A percentile compares a stretch with the other conserved stretches of the same genome.
Conservation (phyloP, 2,329 filamentous ascomycete species). For the Hymenoscyphus linearis region DNA sequence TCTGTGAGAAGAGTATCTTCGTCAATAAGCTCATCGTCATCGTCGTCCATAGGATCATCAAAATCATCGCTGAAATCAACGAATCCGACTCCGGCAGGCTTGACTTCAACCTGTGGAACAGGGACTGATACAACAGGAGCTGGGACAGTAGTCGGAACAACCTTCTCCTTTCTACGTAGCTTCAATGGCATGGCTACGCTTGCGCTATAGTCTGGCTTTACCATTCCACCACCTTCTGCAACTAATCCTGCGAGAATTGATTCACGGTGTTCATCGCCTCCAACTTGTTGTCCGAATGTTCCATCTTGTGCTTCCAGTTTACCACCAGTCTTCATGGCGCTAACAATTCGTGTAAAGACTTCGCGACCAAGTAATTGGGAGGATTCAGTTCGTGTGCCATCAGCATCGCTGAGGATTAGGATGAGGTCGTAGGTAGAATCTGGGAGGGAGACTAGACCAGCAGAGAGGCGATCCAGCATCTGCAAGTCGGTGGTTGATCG, state of each 20-base stretch:
- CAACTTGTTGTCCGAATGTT: conserved; percentile 41
- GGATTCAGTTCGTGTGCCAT: conserved; percentile 59
- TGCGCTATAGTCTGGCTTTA: conserved; percentile 57
- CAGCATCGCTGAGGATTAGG: conserved; percentile 74
- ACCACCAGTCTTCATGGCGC: conserved; percentile 64
- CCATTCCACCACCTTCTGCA: conserved; percentile 56
- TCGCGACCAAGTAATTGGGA: conserved; percentile 59
- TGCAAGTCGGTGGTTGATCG: conserved; percentile 79
- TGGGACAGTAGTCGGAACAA: conserved; percentile 29
- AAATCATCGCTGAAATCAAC: conserved; percentile 64
- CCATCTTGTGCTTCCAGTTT: conserved; percentile 65
- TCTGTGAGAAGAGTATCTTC: conserved; percentile 83
- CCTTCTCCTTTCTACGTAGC: conserved; percentile 55
- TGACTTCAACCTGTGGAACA: conserved; percentile 27
- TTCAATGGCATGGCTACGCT: conserved; percentile 43
- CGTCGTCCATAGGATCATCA: conserved; percentile 48
- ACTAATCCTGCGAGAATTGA: conserved; percentile 79
- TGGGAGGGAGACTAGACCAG: conserved; percentile 74
- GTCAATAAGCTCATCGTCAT: conserved; percentile 83
- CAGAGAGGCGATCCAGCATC: conserved; percentile 91
- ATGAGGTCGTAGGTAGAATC: conserved; percentile 75
- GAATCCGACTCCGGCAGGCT: conserved; percentile 58
- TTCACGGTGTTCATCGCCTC: conserved; percentile 58
- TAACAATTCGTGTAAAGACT: conserved; percentile 64
- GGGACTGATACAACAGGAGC: conserved; percentile 25